These are phyloP conservation scores for Russula virescens DNA, from an alignment of 768 basidiomycete species.

Conservation along the genomic window DNA sequence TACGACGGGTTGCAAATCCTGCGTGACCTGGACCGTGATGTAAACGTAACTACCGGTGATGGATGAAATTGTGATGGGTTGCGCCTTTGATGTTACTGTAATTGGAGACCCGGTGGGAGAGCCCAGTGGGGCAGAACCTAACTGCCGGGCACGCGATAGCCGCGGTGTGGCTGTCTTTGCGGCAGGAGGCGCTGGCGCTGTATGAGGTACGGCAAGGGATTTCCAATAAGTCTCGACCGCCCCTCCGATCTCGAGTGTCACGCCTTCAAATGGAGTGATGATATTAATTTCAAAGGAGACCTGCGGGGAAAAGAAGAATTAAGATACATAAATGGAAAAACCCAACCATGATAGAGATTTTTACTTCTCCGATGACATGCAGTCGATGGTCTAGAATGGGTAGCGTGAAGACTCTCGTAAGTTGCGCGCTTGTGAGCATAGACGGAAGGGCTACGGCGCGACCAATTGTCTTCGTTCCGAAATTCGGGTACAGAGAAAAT, in stretches of 20 bases:
- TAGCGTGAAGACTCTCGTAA: conserved; percentile 50
- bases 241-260: conserved; percentile 90
- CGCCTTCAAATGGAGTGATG: conserved; percentile 84
- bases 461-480: conserved; percentile 95
- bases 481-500: conserved; percentile 94
- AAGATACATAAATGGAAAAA: neutral
- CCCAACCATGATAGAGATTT: conserved; percentile 19
- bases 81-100: conserved; percentile 38
- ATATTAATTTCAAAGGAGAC: conserved; percentile 85
- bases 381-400: conserved; percentile 91
- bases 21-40: conserved; percentile 84
- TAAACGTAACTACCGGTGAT: conserved; percentile 86
- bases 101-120: conserved; percentile 65
- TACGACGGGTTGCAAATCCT: conserved; percentile 85
- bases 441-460: conserved; percentile 82
- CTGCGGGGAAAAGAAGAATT: conserved; percentile 35
- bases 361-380: conserved; percentile 89
- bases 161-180: conserved; percentile 25
- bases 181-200: conserved; percentile 26
- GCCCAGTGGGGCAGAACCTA: conserved; percentile 33
- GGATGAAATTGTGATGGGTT: conserved; percentile 80
- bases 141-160: conserved; percentile 27
- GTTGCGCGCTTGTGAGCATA: conserved; percentile 54
- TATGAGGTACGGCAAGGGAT: conserved; percentile 53
- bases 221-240: conserved; percentile 99